phyloP scores from a whole-genome alignment of 2,329 filamentous ascomycete genomes.

The Penicillium expansum region DNA sequence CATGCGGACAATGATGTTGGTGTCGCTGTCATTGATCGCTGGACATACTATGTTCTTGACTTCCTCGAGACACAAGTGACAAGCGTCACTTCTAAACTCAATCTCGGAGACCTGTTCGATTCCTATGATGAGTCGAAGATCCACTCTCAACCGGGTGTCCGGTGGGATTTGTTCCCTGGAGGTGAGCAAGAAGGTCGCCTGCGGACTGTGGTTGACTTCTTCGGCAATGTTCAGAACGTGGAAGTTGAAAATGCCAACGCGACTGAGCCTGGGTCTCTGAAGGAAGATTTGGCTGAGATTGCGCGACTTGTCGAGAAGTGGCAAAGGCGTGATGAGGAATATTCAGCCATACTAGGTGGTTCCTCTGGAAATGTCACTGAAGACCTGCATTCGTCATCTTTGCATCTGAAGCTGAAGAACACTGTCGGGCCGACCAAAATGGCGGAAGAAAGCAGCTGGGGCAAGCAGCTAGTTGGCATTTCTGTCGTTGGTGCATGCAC shows the following conservation, averaged over 20 bases:
- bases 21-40: slow-evolving; percentile 96
- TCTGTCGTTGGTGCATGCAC: slow-evolving; percentile 37
- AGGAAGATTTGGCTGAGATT: slow-evolving; percentile 73
- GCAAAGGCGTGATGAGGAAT: slow-evolving; percentile 39
- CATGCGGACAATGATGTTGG: slow-evolving; percentile 98
- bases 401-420: slow-evolving; percentile 33
- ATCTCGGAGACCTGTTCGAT: slow-evolving; percentile 90
- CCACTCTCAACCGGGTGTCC: slow-evolving; percentile 83
- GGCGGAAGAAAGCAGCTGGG: slow-evolving; percentile 64
- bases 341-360: slow-evolving; percentile 27
- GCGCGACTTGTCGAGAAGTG: slow-evolving; percentile 58
- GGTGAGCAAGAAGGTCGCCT: slow-evolving; percentile 74
- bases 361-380: slow-evolving; percentile 16
- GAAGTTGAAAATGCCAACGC: slow-evolving; percentile 69
- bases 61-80: slow-evolving; percentile 89
- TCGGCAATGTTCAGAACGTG: slow-evolving; percentile 96
- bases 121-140: slow-evolving; percentile 95
- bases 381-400: slow-evolving; percentile 14
- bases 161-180: slow-evolving; percentile 92
- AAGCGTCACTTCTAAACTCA: slow-evolving; percentile 82
- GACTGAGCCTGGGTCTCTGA: slow-evolving; percentile 53
- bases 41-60: slow-evolving; percentile 97
- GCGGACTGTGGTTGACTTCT: slow-evolving; percentile 90
- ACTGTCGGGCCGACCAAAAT: slow-evolving; percentile 56
- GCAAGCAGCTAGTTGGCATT: slow-evolving; percentile 46